phyloP scores from a whole-genome alignment of 768 basidiomycete species.

The Lactarius indigo region DNA sequence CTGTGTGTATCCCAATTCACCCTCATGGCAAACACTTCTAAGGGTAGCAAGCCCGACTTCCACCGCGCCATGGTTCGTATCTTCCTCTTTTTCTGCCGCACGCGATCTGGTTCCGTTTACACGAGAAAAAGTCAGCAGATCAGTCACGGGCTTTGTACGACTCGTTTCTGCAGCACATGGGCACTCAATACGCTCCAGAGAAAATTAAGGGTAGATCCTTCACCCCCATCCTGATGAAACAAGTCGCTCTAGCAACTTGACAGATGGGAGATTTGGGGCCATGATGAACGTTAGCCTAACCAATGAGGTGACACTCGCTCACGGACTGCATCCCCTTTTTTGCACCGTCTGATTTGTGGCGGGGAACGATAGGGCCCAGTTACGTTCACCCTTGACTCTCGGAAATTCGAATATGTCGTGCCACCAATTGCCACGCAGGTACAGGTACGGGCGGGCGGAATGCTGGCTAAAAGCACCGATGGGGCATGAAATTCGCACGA shows the following conservation, averaged over 20 bases:
- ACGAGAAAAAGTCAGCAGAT: slow-evolving; percentile 51
- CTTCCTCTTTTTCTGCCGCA: background rate
- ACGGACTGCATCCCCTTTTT: background rate
- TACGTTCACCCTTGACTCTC: slow-evolving; percentile 79
- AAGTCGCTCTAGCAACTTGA: slow-evolving; percentile 18
- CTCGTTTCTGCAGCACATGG: slow-evolving; percentile 66
- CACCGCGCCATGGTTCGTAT: slow-evolving; percentile 80
- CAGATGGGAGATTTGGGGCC: slow-evolving; percentile 92
- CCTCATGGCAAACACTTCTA: slow-evolving; percentile 78
- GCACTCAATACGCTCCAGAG: slow-evolving; percentile 61
- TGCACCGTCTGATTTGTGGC: slow-evolving; percentile 17
- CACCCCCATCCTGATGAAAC: slow-evolving; percentile 7
- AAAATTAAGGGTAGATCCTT: slow-evolving; percentile 69
- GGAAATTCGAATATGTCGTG: slow-evolving; percentile 65
- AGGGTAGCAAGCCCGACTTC: slow-evolving; percentile 91
- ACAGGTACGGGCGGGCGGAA: background rate
- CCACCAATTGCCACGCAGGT: slow-evolving; percentile 3
- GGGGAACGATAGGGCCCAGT: slow-evolving; percentile 62
- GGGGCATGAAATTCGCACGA: background rate
- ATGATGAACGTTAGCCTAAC: slow-evolving; percentile 91
- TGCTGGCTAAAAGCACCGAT: background rate
- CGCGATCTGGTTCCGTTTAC: background rate
- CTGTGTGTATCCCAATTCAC: slow-evolving; percentile 96
- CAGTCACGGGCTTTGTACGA: slow-evolving; percentile 67
- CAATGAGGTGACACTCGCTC: slow-evolving; percentile 64